phyloP scores from a whole-genome alignment of 208 protist species.

The Trypanosoma platydactyli region DNA sequence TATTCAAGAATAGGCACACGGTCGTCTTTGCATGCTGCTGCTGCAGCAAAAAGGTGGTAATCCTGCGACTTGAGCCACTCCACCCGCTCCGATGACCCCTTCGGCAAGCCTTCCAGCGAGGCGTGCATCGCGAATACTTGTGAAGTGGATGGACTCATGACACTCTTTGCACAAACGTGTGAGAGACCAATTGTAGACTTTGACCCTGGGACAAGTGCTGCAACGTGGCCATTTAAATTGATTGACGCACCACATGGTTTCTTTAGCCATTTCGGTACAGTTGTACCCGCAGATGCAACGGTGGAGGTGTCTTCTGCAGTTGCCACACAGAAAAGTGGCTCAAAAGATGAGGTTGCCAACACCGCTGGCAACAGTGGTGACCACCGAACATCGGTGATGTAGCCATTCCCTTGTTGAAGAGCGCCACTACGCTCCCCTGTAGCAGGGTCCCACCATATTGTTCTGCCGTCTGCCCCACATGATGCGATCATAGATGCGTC shows the following conservation, averaged over 20 bases:
- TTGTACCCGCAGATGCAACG: background rate
- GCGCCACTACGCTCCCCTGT: constrained; percentile 73
- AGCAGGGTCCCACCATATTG: constrained; percentile 94
- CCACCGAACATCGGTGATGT: constrained; percentile 96
- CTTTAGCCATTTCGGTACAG: constrained; percentile 54
- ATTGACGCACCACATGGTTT: constrained; percentile 70
- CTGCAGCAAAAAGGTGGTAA: constrained; percentile 59
- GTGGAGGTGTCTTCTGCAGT: constrained; percentile 46
- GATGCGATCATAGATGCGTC: constrained; percentile 93
- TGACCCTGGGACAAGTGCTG: constrained; percentile 36
- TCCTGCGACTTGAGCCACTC: constrained; percentile 56
- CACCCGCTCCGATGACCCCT: constrained; percentile 48
- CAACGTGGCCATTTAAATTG: constrained; percentile 55
- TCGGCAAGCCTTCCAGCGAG: constrained; percentile 32
- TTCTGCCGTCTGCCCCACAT: constrained; percentile 92
- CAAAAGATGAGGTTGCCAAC: constrained; percentile 91
- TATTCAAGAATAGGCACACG: constrained; percentile 71
- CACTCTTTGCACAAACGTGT: constrained; percentile 20
- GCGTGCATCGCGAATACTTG: constrained; percentile 31
- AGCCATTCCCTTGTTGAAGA: constrained; percentile 70
- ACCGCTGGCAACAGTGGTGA: constrained; percentile 85
- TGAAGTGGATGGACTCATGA: constrained; percentile 35
- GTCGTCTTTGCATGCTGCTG: constrained; percentile 47
- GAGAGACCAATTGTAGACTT: constrained; percentile 35
- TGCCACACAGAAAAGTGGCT: constrained; percentile 67